These are phyloP conservation scores for Sphagnurus paluster DNA, from an alignment of 1,284 basidiomycete genomes.

Conservation along the genomic window DNA sequence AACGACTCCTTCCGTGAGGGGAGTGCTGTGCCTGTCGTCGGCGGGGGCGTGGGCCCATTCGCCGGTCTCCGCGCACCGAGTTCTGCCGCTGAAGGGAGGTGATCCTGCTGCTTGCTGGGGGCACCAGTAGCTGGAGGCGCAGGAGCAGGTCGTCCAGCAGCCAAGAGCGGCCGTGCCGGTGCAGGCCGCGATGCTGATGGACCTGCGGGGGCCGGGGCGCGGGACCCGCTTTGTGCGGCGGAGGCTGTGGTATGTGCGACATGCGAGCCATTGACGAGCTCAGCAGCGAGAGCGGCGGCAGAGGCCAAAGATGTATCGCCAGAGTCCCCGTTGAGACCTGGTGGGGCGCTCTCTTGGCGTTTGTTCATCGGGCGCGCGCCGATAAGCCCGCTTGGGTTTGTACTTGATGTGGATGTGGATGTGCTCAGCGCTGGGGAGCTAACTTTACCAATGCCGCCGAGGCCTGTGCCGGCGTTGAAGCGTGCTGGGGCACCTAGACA, in stretches of 20 bases:
- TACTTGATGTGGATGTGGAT: constrained; percentile 30
- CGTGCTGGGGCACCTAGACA: constrained; percentile 59
- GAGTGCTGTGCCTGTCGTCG: constrained; percentile 13
- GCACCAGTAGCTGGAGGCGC: constrained; percentile 39
- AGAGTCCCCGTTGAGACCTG: constrained; percentile 45
- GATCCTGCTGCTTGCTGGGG: constrained; percentile 32
- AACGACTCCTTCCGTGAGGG: constrained; percentile 53
- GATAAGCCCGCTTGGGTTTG: constrained; percentile 22
- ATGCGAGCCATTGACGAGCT: constrained; percentile 63
- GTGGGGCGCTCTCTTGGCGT: constrained; percentile 61
- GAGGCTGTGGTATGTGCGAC: constrained; percentile 30
- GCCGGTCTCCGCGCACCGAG: constrained; percentile 60
- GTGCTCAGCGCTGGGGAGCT: constrained; percentile 28
- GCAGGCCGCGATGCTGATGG: constrained; percentile 45
- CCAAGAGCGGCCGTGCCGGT: constrained; percentile 44
- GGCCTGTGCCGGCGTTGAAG: constrained; percentile 84
- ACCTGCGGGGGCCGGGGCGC: constrained; percentile 36
- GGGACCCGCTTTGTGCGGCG: constrained; percentile 16
- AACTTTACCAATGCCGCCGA: constrained; percentile 67
- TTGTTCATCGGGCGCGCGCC: constrained; percentile 41
- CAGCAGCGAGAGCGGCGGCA: constrained; percentile 59
- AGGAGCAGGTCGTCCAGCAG: constrained; percentile 56
- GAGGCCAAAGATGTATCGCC: constrained; percentile 42
- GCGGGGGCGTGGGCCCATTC: constrained; percentile 43
- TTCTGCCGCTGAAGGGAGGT: constrained; percentile 62